Evolutionary conservation across 768 basidiomycete genomes (phyloP).

Genomic region (Lentinula sp.): DNA sequence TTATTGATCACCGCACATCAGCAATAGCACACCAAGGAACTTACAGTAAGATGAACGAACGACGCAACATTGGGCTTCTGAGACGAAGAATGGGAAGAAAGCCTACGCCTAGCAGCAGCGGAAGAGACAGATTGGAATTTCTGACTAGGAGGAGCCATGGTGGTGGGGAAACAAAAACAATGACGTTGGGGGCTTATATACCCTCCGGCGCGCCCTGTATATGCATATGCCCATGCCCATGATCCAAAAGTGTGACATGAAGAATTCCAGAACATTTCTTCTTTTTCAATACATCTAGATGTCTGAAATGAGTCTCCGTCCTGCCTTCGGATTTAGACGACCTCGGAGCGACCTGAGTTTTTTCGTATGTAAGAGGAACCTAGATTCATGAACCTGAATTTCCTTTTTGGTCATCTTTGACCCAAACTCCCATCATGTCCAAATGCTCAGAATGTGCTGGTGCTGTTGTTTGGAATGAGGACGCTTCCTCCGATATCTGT

Average conservation of each 20-base stretch:
- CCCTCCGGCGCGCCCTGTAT: too few species aligned
- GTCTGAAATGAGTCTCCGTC: not conserved
- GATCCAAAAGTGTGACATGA: not conserved
- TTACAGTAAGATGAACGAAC: conserved; percentile 63
- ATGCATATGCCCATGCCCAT: not conserved
- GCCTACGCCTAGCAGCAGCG: conserved; percentile 56
- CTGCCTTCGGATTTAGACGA: not conserved
- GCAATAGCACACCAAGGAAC: not conserved
- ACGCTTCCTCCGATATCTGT: conserved; percentile 58
- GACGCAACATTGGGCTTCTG: conserved; percentile 49
- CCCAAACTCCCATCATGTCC: conserved; percentile 21
- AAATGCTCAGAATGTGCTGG: conserved; percentile 52
- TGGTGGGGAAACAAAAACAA: conserved; percentile 18
- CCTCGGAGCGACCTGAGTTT: not conserved
- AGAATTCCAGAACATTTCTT: not conserved
- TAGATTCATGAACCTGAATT: not conserved
- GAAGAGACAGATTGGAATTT: conserved; percentile 64
- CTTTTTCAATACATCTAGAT: not conserved
- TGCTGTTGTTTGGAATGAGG: conserved; percentile 47
- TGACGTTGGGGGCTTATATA: conserved; percentile 1
- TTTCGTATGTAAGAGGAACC: not conserved
- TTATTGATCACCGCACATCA: too few species aligned
- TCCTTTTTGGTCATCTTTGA: conserved; percentile 3
- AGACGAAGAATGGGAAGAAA: conserved; percentile 43
- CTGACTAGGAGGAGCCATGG: conserved; percentile 46